Base-by-base conservation (phyloP, 768 basidiomycete species). In the Pleurotus ostreatus region DNA sequence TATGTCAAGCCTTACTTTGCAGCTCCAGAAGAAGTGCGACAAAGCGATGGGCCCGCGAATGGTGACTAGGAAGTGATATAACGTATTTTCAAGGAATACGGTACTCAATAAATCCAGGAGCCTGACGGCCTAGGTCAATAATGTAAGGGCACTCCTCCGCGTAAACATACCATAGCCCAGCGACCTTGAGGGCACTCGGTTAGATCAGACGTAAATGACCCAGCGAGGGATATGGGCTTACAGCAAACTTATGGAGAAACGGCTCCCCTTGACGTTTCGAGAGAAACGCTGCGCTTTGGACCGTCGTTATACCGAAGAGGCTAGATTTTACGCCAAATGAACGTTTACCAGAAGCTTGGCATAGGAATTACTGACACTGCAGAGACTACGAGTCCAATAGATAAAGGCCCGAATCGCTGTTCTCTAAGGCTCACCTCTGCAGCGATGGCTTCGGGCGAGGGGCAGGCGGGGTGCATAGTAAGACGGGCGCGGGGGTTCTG, bases 241-340 rank as follows among this genome's bases (percentile, higher is more conserved):
- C 70, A 8, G 73, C 65, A 59, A 74, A 74, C 15, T 65, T 64
- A 2, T 60, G 57, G 25, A 74, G 30, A 40, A 79, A 64, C 22
- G 61, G 59, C 30, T 62, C 62, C 76, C 78, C 78, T 1, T 77
- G 70, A 8, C 30, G 55, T 48, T 41, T 53, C 4, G 20, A 40
- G 38, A 53, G 16, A 25, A 53, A 53, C 11, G 51, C n/a, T 5
- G 22, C 34, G 39, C 51, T 41, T 39, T 53, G 51, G 11, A 40
- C 39, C 20, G 51, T 53, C 12, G 38, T 53, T 22, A 41, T 53
- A n/a, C 51, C 51, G 20, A 53, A 30, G 13, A 53, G 51, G 15
- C 51, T 53, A 53, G 38, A 20, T 12, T 7, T 20, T 23, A 1
- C 1, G 2, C 18, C 16, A 6, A 5, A 30, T 11, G 23, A 9